These are phyloP conservation scores for Ascochyta fabae DNA, from an alignment of 2,329 filamentous ascomycete species.

Conservation along the genomic window DNA sequence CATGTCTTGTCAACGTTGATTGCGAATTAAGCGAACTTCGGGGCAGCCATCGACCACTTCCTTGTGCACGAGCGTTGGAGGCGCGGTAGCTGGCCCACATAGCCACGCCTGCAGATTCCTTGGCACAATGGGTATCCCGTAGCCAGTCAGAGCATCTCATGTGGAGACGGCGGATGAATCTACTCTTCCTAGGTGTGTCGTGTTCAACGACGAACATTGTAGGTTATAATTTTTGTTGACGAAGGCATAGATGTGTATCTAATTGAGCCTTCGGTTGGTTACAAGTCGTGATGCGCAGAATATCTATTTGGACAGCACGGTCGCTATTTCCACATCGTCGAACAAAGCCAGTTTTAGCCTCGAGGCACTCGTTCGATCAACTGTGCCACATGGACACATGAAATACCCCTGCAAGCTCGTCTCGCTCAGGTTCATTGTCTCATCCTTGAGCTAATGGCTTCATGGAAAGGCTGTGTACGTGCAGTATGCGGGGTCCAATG, in stretches of 20 bases:
- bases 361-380: constrained; percentile 2
- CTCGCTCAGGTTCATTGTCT: constrained; percentile 27
- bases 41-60: constrained; percentile 5
- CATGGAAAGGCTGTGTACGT: constrained; percentile 19
- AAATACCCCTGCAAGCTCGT: constrained; percentile 22
- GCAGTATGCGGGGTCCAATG: constrained; percentile 16
- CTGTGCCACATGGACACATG: constrained; percentile 21
- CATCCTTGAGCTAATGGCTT: constrained; percentile 12
- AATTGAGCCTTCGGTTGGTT: not conserved
- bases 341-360: constrained; percentile 21
- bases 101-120: not conserved
- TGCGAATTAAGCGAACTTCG: not conserved
- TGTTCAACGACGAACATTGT: not conserved
- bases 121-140: not conserved
- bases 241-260: not conserved
- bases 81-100: constrained; percentile 1
- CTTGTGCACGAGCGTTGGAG: constrained; percentile 4
- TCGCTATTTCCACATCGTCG: constrained; percentile 11
- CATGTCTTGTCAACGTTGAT: constrained; percentile 1
- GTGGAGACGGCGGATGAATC: not conserved
- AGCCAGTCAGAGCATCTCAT: not conserved
- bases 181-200: not conserved
- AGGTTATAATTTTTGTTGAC: not conserved
- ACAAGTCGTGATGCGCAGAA: not conserved
- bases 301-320: not conserved